A percentile compares a stretch with the other conserved stretches of the same genome.
Evolutionary conservation across 2,329 filamentous ascomycete genomes (phyloP).

Genomic region (Trichoderma sp.): DNA sequence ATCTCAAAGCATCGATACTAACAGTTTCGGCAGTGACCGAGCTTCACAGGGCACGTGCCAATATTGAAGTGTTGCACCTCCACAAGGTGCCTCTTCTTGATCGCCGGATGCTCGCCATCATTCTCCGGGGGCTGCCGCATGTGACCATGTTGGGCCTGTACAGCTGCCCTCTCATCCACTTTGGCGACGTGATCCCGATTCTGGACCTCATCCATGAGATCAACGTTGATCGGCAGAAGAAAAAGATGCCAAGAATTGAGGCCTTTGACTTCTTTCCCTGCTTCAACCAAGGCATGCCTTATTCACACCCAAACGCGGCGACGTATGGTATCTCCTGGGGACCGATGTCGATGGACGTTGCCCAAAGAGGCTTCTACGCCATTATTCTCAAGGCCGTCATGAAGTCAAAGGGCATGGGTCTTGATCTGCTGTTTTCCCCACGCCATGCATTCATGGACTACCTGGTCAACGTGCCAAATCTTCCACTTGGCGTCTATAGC

Average conservation of each 20-base stretch:
- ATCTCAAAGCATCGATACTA: not conserved
- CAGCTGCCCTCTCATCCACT: conserved; percentile 36
- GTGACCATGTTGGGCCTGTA: conserved; percentile 37
- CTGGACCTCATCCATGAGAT: conserved; percentile 38
- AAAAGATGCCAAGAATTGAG: conserved; percentile 22
- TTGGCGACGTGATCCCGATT: conserved; percentile 35
- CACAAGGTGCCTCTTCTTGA: conserved; percentile 33
- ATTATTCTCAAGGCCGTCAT: conserved; percentile 36
- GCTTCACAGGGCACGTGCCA: conserved; percentile 22
- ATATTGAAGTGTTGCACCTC: conserved; percentile 31
- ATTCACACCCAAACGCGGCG: not conserved
- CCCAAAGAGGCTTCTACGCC: conserved; percentile 34
- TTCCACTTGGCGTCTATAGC: conserved; percentile 27
- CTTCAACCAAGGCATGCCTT: conserved; percentile 31
- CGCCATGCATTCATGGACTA: conserved; percentile 32
- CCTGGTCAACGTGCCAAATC: conserved; percentile 30
- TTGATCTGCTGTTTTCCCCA: conserved; percentile 32
- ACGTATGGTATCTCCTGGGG: conserved; percentile 34
- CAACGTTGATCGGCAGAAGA: conserved; percentile 27
- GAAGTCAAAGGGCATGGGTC: conserved; percentile 31
- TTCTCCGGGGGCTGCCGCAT: conserved; percentile 32
- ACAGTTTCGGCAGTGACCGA: conserved; percentile 25
- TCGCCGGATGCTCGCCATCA: conserved; percentile 34
- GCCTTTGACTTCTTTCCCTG: conserved; percentile 36
- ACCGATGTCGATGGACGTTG: conserved; percentile 24